Evolutionary conservation across 768 basidiomycete genomes (phyloP).

Genomic region (Suillus variegatus): DNA sequence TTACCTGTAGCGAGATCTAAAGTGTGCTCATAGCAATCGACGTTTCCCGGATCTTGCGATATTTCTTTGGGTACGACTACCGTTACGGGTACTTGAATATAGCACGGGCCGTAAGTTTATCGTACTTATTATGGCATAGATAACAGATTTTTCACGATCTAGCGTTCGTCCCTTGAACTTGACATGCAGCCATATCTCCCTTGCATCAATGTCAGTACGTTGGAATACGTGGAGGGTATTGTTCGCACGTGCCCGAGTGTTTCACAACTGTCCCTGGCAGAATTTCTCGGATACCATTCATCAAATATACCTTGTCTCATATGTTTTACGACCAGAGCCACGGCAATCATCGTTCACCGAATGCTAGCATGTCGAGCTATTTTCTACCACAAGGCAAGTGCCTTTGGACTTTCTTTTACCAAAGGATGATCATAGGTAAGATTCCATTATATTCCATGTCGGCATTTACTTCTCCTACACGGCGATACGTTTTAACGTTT

Average conservation of each 20-base stretch:
- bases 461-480: too few species aligned
- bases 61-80: background rate
- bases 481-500: background rate
- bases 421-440: background rate
- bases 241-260: background rate
- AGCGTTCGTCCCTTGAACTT: background rate
- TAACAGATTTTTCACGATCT: background rate
- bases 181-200: background rate
- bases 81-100: background rate
- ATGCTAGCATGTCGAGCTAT: background rate
- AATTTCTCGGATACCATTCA: background rate
- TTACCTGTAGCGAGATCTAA: background rate
- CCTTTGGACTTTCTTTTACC: background rate
- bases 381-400: background rate
- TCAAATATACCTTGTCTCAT: background rate
- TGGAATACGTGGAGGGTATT: background rate
- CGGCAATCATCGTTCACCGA: background rate
- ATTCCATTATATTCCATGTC: background rate
- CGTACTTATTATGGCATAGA: background rate
- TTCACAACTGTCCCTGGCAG: background rate
- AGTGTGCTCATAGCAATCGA: background rate
- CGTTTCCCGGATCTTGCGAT: background rate
- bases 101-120: background rate
- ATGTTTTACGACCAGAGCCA: background rate
- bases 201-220: background rate